Evolutionary conservation across 177 flowering plant species (phyloP), one percentile per base, ranked within the genome.

Genomic region (Vitis hybrid): DNA sequence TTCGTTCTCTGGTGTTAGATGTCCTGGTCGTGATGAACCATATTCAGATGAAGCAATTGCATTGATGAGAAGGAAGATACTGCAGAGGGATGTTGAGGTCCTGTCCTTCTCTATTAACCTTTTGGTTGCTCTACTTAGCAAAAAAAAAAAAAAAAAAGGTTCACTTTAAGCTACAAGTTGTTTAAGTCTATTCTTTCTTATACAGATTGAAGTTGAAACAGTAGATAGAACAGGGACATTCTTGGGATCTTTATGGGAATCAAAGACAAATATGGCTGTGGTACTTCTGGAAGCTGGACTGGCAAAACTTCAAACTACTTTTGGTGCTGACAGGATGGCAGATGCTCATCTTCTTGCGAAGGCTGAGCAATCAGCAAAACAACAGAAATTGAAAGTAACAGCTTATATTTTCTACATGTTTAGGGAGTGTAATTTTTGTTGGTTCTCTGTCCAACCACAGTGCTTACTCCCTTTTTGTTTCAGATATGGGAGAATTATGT

Each of bases 41-140:
- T 96, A 81, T 72, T 91, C 98, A 51, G 91, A 94, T 34, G 99
- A 96, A 78, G 99, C 99, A 50, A 88, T 96, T 77, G 88, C 98
- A 66, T 76, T 96, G 19, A 92, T 96, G 97, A 89, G 99, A 79
- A 82, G 97, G 63, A 96, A 88, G 81, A 93, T 93, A 68, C 81
- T 96, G 83, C 99, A 96, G 78, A 86, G 99, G 78, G 97, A 96
- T 78, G 99, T 96, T 63, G 99, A 96, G 97, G 99, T 92, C 78
- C 54, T 52, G 11, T 50, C 73, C 58, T 13, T 58, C 59, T 69
- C 59, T 2, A 17, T 1, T 59, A 1, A 15, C 63, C 52, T 68
- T 6, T 5, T 14, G 18, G 2, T 59, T 58, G 30, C 30, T 26
- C 30, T 26, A 26, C 30, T 26, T 26, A 3, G 30, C 30, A 26